Evolutionary conservation across 2,329 filamentous ascomycete species (phyloP), one percentile per base, ranked within the genome.

Genomic region (Alternaria infectoria): DNA sequence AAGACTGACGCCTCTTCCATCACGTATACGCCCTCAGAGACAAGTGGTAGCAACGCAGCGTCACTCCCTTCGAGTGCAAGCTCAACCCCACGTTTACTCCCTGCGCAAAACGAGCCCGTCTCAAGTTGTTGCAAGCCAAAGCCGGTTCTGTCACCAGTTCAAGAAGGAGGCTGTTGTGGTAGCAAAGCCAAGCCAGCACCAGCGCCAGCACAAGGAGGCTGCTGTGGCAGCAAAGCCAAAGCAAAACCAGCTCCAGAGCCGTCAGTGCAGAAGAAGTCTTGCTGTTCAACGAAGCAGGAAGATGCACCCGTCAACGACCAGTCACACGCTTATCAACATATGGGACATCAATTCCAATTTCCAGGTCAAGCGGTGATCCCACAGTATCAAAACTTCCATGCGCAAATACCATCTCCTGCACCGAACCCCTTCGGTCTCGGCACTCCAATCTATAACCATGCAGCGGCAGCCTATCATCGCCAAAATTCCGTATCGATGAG

Each of bases 1-100:
- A 72, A 77, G 43, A 74, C 72, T n/a, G 76, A 79, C 23, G 69
- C 74, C 10, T 76, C 76, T 6, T 78, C 77, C 4, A 59, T 71
- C 49, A 71, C 74, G 4, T 64, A 65, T 21, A 77, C 77, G 6
- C 74, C 77, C n/a, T 79, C 76, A 15, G 76, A 78, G 23, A 67
- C 62, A 62, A 79, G 74, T 36, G 68, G 67, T 36, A 79, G 75
- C 61, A 77, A 77, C 52, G 73, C 69, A 57, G 70, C 68, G 13
- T 80, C 77, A 19, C 70, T 74, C 11, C 68, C 74, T 21, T 79
- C 77, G 13, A 80, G 77, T 61, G 76, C 76, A 26, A 79, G 77
- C 60, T 80, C 77, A n/a, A 80, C 77, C 12, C 77, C 77, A 40
- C 76, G 75, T 13, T 57, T 80, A 23, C 64, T 68, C 2, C 74